Conservation (phyloP, 331 rosid genomes). For the Telfairia occidentalis region DNA sequence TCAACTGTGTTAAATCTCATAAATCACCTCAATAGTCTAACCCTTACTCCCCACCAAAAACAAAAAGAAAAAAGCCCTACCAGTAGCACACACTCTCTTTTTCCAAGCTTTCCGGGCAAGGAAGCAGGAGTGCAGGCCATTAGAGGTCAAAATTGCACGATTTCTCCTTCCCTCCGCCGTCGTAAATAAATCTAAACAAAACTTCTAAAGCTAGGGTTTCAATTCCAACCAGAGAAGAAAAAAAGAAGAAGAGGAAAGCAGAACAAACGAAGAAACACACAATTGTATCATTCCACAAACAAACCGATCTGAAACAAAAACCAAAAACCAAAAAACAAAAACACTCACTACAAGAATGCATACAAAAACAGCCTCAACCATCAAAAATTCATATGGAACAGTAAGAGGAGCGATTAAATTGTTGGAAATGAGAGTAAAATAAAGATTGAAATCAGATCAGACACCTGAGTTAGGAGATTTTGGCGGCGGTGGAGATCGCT, state of each 20-base stretch:
- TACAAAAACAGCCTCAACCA: not conserved
- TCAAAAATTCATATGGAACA: not conserved
- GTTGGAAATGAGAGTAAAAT: conserved; percentile 7
- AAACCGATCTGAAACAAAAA: not conserved
- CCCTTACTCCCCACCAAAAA: not conserved
- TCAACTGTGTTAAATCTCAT: conserved; percentile 9
- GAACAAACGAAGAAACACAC: not conserved
- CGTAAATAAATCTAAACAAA: not conserved
- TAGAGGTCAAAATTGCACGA: not conserved
- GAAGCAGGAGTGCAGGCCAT: not conserved
- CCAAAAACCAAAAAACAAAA: too few species aligned
- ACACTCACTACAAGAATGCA: not conserved
- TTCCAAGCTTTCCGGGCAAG: not conserved
- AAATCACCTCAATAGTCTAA: not conserved
- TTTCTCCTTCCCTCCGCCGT: not conserved
- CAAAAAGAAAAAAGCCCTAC: not conserved
- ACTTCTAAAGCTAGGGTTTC: conserved; percentile 22
- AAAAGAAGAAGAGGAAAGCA: conserved; percentile 16
- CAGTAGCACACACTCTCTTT: not conserved
- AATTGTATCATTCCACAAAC: conserved; percentile 10
- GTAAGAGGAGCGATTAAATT: not conserved
- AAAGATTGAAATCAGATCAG: conserved; percentile 53
- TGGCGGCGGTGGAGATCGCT: conserved; percentile 61
- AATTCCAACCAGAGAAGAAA: conserved; percentile 17
- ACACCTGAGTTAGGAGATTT: conserved; percentile 64